phyloP scores from a whole-genome alignment of 306 rosid species.

The Rosa multiflora region DNA sequence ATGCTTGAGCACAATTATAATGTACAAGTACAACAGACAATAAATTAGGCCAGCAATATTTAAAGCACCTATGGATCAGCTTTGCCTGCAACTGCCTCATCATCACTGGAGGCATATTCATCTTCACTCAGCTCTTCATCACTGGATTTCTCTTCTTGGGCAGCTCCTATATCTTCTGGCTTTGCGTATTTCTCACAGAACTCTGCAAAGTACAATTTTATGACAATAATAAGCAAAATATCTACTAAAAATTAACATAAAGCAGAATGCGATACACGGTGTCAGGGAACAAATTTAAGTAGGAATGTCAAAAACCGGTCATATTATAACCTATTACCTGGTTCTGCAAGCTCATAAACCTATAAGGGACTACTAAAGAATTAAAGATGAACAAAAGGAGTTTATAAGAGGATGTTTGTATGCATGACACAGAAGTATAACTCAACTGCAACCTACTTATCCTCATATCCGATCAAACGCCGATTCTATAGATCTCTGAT shows the following conservation, averaged over 20 bases:
- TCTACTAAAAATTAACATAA: not conserved
- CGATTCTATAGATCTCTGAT: not conserved
- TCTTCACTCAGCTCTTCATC: conserved; percentile 83
- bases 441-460: not conserved
- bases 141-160: conserved; percentile 53
- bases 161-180: conserved; percentile 65
- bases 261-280: not conserved
- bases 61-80: conserved; percentile 57
- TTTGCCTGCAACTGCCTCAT: conserved; percentile 50
- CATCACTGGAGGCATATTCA: conserved; percentile 66
- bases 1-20: conserved; percentile 32
- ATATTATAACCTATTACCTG: not conserved
- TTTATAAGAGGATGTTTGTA: not conserved
- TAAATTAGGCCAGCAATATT: conserved; percentile 15
- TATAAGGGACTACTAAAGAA: not conserved
- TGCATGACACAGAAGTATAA: not conserved
- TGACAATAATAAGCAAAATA: not conserved
- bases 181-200: conserved; percentile 78
- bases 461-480: not conserved
- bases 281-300: not conserved
- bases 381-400: not conserved
- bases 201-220: conserved; percentile 40
- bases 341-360: not conserved
- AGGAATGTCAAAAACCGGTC: not conserved
- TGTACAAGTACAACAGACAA: conserved; percentile 43